A percentile compares a stretch with the other conserved stretches of the same genome.
These are phyloP conservation scores for Debaryomyces nepalensis DNA, from an alignment of 1,139 yeast species.

Conservation along the genomic window DNA sequence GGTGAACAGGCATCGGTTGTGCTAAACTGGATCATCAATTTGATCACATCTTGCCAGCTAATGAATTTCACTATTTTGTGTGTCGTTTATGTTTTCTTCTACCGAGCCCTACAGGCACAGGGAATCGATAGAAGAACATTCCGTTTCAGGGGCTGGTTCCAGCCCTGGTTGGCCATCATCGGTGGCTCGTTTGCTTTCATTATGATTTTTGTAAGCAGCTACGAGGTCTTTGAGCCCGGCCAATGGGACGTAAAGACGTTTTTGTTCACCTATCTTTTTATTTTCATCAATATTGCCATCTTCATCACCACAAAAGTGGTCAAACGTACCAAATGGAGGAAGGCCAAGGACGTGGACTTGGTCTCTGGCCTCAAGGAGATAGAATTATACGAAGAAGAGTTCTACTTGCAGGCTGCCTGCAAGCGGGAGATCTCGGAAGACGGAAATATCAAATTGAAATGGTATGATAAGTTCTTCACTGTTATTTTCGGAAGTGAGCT, in stretches of 20 bases:
- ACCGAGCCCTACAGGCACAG: slow-evolving; percentile 46
- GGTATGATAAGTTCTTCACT: slow-evolving; percentile 20
- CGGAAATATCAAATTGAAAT: slow-evolving; percentile 20
- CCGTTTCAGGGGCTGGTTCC: slow-evolving; percentile 54
- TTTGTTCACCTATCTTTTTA: slow-evolving; percentile 68
- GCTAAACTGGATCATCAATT: slow-evolving; percentile 37
- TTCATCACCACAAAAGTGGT: slow-evolving; percentile 61
- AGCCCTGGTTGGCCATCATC: slow-evolving; percentile 47
- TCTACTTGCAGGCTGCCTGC: slow-evolving; percentile 23
- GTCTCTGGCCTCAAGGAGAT: slow-evolving; percentile 42
- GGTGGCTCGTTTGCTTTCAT: slow-evolving; percentile 35
- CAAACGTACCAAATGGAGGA: slow-evolving; percentile 54
- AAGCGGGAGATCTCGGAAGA: slow-evolving; percentile 20
- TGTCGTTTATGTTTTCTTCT: slow-evolving; percentile 29
- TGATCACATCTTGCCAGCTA: slow-evolving; percentile 38
- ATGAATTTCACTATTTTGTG: slow-evolving; percentile 34
- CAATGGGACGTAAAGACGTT: slow-evolving; percentile 65
- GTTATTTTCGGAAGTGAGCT: slow-evolving; percentile 31
- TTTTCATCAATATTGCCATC: slow-evolving; percentile 63
- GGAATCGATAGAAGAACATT: slow-evolving; percentile 57
- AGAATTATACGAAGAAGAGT: slow-evolving; percentile 52
- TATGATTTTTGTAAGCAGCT: slow-evolving; percentile 71
- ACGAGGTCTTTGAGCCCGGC: slow-evolving; percentile 67
- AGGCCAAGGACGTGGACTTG: slow-evolving; percentile 53
- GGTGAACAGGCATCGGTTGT: slow-evolving; percentile 30